Evolutionary conservation across 371 early-diverging fungal species (phyloP), one percentile per base, ranked within the genome.

Genomic region (Gilbertella persicaria): DNA sequence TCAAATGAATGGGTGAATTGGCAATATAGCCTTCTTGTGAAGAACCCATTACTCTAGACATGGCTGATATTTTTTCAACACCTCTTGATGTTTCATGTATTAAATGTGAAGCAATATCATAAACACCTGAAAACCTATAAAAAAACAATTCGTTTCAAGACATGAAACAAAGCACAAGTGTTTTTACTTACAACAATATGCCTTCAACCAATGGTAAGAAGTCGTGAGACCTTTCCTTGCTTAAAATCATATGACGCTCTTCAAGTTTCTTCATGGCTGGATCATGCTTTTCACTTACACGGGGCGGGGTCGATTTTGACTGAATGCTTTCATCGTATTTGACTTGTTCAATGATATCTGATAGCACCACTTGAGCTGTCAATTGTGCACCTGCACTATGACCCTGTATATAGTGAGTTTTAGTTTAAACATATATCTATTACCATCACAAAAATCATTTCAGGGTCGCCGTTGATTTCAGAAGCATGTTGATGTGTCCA

Each of bases 51-150:
- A 75, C 83, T 17, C 91, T 69, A 4, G 75, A 64, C 90, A 91
- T 89, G 24, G 81, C 83, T 14, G 89, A 88, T 12, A 91, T 60
- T 36, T 88, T 77, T 49, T 91, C 92, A 1, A 89, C 77, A 1
- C 90, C 89, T 12, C 90, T 64, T 28, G 57, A 56, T 2, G 75
- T 66, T 66, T 91, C 92, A 58, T 82, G 83, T 16, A 58, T 41
- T 26, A 72, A 78, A 63, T 91, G 92, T 16, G 64, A 53, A 25
- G 69, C 65, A 42, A 90, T 88, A 33, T 86, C 82, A 56, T 78
- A 91, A 2, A 88, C 85, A 5, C 89, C 92, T 14, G 75, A 62
- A 24, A 72, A 60, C 8, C 78, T 78, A 42, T 12, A 23, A 7
- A 36, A 6, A 38, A 2, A 19, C n/a, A n/a, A n/a, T n/a, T n/a